A percentile compares a stretch with the other conserved stretches of the same genome.
Evolutionary conservation across 2,329 filamentous ascomycete species (phyloP).

Genomic region (Pseudocercospora eumusae): DNA sequence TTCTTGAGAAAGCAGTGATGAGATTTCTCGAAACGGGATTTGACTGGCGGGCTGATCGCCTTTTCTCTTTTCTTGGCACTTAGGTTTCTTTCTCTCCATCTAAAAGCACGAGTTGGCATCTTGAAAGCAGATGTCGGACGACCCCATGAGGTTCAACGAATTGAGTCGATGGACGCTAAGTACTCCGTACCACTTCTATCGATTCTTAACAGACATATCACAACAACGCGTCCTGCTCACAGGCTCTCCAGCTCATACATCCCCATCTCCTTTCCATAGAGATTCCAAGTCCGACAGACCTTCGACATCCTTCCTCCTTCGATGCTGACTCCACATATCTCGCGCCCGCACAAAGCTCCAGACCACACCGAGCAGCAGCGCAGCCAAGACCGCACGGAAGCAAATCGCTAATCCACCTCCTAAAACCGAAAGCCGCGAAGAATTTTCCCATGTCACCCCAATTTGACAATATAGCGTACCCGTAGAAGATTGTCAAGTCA

Average conservation of each 20-base stretch:
- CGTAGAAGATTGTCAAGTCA: no score
- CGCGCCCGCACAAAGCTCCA: neutral
- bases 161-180: no score
- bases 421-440: neutral
- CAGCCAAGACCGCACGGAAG: neutral
- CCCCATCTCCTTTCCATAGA: no score
- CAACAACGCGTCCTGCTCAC: neutral
- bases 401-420: neutral
- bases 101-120: neutral
- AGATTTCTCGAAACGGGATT: neutral
- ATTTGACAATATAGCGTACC: neutral
- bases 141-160: no score
- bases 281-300: neutral
- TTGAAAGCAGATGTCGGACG: no score
- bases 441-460: neutral
- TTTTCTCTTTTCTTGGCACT: neutral
- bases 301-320: neutral
- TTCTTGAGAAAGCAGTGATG: neutral
- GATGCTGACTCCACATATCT: neutral
- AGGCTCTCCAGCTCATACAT: neutral
- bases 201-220: no score
- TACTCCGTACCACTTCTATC: no score
- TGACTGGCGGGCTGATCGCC: conserved; percentile 5
- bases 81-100: neutral
- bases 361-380: neutral